Base-by-base conservation (phyloP, 345 rosid genomes). In the Geranium brycei region DNA sequence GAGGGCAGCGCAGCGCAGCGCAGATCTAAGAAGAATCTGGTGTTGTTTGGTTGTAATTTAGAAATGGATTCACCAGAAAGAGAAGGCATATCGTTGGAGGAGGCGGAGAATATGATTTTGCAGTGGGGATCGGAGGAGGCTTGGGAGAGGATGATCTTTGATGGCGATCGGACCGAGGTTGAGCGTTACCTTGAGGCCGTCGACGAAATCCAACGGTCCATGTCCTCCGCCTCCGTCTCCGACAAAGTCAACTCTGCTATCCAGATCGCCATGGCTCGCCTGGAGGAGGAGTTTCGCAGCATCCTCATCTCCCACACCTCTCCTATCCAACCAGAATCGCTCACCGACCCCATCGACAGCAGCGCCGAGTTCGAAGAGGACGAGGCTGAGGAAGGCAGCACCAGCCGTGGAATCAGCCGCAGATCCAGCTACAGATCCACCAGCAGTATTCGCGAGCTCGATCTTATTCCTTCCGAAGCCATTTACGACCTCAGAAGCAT, bases 201-300 rank as follows among this genome's bases (percentile, higher is more conserved):
- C 28, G 93, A 89, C 58, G 93, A 89, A 77, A 81, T 89, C 80
- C 96, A 86, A 64, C 73, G 78, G 17, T 71, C 82, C 12, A 62
- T 83, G 53, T 75, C 87, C 3, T 69, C 66, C 17, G 69, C 78
- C 0, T 77, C 81, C 0, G 76, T 86, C 68, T 72, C 85, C 40
- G 81, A 71, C 3, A 77, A 82, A 73, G 89, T 82, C 75, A 84
- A 73, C 75, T 75, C 82, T 1, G 66, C 84, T 17, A 74, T 87
- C 66, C 91, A 89, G 85, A 87, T 89, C 86, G 91, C 96, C 60
- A 89, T 89, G 96, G 96, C 93, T 51, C 78, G 96, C 0, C 87
- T 89, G 0, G 93, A 87, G 55, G 96, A 89, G 64, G 93, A 89
- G 89, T 89, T 89, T 57, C 83, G 89, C 35, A 82, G 75, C 68